Conservation (phyloP, 805 yeast genomes). For the Pichia scutulata region DNA sequence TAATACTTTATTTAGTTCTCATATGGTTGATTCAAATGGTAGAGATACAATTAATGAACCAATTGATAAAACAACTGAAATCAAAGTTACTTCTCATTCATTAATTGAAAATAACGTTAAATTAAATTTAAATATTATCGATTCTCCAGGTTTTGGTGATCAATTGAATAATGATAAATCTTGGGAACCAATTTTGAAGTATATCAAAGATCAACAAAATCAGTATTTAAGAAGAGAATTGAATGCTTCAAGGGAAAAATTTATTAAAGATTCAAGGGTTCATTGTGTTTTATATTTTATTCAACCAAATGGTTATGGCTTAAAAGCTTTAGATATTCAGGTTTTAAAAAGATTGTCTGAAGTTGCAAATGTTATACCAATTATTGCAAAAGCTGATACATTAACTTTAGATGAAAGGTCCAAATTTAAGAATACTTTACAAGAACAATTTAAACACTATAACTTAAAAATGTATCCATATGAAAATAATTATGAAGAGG, state of each 20-base stretch:
- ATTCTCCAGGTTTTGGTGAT: constrained; percentile 98
- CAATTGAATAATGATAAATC: constrained; percentile 90
- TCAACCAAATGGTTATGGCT: constrained; percentile 83
- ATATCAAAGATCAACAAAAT: constrained; percentile 92
- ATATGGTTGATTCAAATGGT: constrained; percentile 66
- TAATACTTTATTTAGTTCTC: constrained; percentile 84
- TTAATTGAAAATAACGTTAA: constrained; percentile 82
- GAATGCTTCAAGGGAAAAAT: constrained; percentile 85
- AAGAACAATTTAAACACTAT: constrained; percentile 66
- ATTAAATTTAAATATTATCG: constrained; percentile 80
- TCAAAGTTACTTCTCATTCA: constrained; percentile 60
- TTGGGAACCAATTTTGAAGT: constrained; percentile 94
- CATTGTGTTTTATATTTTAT: constrained; percentile 90
- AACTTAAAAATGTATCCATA: constrained; percentile 78
- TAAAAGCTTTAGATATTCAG: constrained; percentile 72
- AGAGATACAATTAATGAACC: constrained; percentile 63
- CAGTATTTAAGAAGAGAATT: constrained; percentile 86
- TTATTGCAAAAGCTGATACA: constrained; percentile 90
- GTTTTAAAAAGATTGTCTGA: constrained; percentile 81
- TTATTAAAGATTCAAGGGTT: constrained; percentile 80
- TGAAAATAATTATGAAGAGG: constrained; percentile 35
- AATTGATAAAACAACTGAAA: constrained; percentile 79
- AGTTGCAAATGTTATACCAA: constrained; percentile 89
- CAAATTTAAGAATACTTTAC: constrained; percentile 66
- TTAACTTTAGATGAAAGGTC: constrained; percentile 81